Percentiles rank a stretch among this genome's conserved stretches.
These are phyloP conservation scores for Dissophora ornata DNA, from an alignment of 192 early-diverging fungal species.

Conservation along the genomic window DNA sequence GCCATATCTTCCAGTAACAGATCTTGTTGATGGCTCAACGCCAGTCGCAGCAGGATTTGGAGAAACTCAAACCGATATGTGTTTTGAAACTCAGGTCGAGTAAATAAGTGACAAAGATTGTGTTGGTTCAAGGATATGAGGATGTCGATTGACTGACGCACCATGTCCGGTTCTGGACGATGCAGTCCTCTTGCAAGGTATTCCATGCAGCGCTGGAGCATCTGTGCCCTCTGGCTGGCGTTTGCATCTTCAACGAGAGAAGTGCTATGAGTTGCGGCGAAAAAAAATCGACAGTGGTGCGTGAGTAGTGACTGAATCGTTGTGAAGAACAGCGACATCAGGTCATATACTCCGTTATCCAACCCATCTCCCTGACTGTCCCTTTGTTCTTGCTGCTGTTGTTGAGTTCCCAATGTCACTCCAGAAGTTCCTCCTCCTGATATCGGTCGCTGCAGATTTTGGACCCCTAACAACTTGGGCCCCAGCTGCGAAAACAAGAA, in stretches of 20 bases:
- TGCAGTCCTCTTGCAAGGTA: slow-evolving; percentile 27
- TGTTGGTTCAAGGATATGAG: slow-evolving; percentile 19
- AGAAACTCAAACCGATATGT: slow-evolving; percentile 39
- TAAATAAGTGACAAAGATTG: slow-evolving; percentile 37
- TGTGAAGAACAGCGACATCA: slow-evolving; percentile 29
- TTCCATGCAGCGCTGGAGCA: slow-evolving; percentile 46
- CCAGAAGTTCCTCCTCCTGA: not conserved
- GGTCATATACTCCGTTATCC: slow-evolving; percentile 36
- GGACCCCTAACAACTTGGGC: slow-evolving; percentile 21
- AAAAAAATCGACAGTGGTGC: slow-evolving; percentile 29
- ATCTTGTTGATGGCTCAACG: slow-evolving; percentile 29
- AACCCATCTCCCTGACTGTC: not conserved
- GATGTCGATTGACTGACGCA: slow-evolving; percentile 41
- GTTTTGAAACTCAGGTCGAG: slow-evolving; percentile 31
- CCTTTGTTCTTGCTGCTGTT: not conserved
- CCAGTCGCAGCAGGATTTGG: slow-evolving; percentile 31
- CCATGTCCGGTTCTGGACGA: slow-evolving; percentile 35
- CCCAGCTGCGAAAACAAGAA: slow-evolving; percentile 40
- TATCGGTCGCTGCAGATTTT: not conserved
- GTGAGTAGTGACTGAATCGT: slow-evolving; percentile 30
- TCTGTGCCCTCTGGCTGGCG: slow-evolving; percentile 2
- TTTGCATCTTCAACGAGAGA: not conserved
- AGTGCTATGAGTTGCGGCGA: not conserved
- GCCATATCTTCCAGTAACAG: slow-evolving; percentile 49
- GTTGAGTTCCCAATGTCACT: not conserved